Evolutionary conservation across 140 eudicot genomes (phyloP).

Genomic region (Erigeron philadelphicus): DNA sequence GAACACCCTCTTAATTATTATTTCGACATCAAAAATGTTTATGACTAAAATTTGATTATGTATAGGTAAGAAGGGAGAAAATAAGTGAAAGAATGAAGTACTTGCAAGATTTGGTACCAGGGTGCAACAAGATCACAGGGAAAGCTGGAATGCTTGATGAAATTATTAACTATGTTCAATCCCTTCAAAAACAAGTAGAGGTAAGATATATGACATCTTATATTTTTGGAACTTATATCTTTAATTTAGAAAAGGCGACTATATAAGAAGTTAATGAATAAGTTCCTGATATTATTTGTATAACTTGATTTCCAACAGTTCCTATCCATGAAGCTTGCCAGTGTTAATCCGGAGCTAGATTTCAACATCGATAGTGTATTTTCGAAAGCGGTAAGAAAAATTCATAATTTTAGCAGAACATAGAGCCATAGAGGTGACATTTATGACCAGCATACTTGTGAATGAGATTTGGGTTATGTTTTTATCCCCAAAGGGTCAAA

Average conservation of each 20-base stretch:
- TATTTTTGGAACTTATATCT: background rate
- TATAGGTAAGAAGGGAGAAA: conserved; percentile 87
- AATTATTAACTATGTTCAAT: conserved; percentile 88
- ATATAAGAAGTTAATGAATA: no score
- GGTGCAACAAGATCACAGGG: conserved; percentile 89
- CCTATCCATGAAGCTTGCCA: conserved; percentile 84
- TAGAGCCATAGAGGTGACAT: background rate
- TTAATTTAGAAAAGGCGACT: background rate
- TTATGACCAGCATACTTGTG: background rate
- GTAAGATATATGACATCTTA: conserved; percentile 13
- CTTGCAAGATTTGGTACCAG: conserved; percentile 92
- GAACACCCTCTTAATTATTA: background rate
- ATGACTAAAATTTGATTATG: conserved; percentile 11
- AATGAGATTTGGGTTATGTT: background rate
- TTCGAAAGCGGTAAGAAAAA: conserved; percentile 59
- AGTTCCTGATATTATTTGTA: background rate
- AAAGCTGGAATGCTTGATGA: conserved; percentile 99
- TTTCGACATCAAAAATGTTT: background rate
- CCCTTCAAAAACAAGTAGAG: conserved; percentile 72
- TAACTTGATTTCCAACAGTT: conserved; percentile 44
- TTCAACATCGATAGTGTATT: conserved; percentile 57
- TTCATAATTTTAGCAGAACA: conserved; percentile 9
- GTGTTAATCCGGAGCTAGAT: conserved; percentile 64
- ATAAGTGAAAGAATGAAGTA: conserved; percentile 93
- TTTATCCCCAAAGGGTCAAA: background rate